A percentile compares a stretch with the other conserved stretches of the same genome.
Evolutionary conservation across 352 stramenopile genomes (phyloP).

Genomic region (Blastocystis sp.): DNA sequence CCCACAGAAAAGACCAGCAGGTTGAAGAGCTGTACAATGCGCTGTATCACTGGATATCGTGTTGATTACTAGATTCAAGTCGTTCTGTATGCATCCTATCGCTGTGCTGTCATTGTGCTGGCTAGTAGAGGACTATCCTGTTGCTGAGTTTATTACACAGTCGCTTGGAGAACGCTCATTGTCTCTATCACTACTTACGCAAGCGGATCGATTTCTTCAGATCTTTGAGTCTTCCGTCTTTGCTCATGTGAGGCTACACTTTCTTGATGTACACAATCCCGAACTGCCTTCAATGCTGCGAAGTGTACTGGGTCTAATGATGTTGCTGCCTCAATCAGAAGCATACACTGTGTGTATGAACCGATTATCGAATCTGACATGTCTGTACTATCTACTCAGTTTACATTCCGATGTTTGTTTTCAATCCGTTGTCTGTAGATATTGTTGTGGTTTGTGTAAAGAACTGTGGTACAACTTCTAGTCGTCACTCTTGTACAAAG

Average conservation of each 20-base stretch:
- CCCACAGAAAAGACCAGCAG: conserved; percentile 59
- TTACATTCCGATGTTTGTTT: background rate
- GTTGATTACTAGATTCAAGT: conserved; percentile 66
- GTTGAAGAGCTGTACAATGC: conserved; percentile 71
- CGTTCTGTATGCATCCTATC: conserved; percentile 94
- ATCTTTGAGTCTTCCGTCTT: conserved; percentile 97
- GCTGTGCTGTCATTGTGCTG: conserved; percentile 83
- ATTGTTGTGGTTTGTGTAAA: too few species aligned
- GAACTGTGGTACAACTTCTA: too few species aligned
- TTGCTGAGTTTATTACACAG: conserved; percentile 86
- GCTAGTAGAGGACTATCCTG: conserved; percentile 90
- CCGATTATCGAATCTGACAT: background rate
- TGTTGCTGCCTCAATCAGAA: conserved; percentile 87
- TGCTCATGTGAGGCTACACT: conserved; percentile 90
- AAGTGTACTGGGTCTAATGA: conserved; percentile 90
- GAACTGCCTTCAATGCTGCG: conserved; percentile 90
- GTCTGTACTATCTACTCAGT: background rate
- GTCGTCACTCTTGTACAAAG: too few species aligned
- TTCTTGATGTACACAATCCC: conserved; percentile 87
- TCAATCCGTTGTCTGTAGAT: background rate
- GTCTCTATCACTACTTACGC: conserved; percentile 93
- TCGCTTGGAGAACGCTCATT: conserved; percentile 90
- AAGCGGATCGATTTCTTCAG: conserved; percentile 98
- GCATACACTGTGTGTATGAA: conserved; percentile 64
- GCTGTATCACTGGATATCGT: conserved; percentile 69